Evolutionary conservation across 352 stramenopile genomes (phyloP), one percentile per base, ranked within the genome.

Genomic region (Blastocystis sp.): DNA sequence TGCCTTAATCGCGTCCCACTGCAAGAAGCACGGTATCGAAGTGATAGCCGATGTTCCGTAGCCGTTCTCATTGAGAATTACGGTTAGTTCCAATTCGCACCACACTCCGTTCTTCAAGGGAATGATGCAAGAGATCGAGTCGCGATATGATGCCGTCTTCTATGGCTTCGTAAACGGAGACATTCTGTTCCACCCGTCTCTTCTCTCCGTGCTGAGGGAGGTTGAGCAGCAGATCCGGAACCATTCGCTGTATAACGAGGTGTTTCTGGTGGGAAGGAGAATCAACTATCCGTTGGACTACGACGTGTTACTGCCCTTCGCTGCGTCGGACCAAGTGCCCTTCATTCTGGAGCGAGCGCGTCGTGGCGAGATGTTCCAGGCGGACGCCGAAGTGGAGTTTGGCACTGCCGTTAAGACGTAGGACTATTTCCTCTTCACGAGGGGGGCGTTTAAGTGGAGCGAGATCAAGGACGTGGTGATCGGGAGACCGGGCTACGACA

Each of bases 101-200:
- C 37, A 65, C 13, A 80, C 67, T 0, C 79, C 79, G 2, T 59
- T 65, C n/a, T 89, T 89, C 45, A 55, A 71, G 26, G 31, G 45
- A 33, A 89, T 89, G 79, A 89, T 89, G 79, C 35, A 62, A 31
- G 24, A 41, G n/a, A 19, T 89, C 1, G 79, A 89, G 21, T 41
- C 62, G n/a, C 13, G 3, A 13, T 63, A 78, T n/a, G 16, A 37
- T 9, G 41, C 41, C 35, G 10, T 10, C 37, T 89, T 79, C 51
- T 89, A 89, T 55, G 79, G 79, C 31, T 89, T 69, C 33, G 70
- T 29, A 31, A 89, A 89, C 60, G 79, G 79, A 21, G 79, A 89
- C 45, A 51, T 89, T 33, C 67, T 89, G 10, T 45, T 85, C 12
- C 74, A 67, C 41, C 66, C 74, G 13, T 85, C 74, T 0, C 50